Evolutionary conservation across 2,329 filamentous ascomycete species (phyloP), one percentile per base, ranked within the genome.

Genomic region (Camptophora hylomeconis): DNA sequence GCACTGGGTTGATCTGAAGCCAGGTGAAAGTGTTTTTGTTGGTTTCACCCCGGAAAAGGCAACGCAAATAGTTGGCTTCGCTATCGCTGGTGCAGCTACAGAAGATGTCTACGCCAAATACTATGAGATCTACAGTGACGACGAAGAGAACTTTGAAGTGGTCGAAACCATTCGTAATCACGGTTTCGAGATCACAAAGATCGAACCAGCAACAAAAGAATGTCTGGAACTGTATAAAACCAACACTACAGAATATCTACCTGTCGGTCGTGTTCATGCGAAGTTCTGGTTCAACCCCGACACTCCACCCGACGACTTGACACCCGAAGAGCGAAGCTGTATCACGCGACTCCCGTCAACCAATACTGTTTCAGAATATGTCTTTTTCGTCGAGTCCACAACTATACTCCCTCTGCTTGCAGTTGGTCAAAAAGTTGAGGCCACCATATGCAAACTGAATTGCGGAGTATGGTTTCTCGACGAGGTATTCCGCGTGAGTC

Each of bases 351-450:
- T 61, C 3, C 42, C 50, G 23, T 51, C 59, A 15, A 42, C 43
- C 3, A 37, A 53, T 11, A 44, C 47, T 16, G n/a, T n/a, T n/a
- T n/a, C n/a, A n/a, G 45, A 57, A 30, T 60, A 61, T 26, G 56
- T 62, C 8, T 75, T 92, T 39, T 71, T 79, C 45, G 47, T 93
- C 3, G 84, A 93, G 36, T 66, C 72, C 15, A 51, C 63, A 4
- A n/a, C n/a, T n/a, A 49, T 71, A 2, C 53, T 79, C 11, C 36
- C 58, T 16, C 57, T 69, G 31, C 69, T 79, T 45, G 67, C 69
- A 34, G 51, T 65, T 0, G 80, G 82, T 1, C 69, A 78, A 62
- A 79, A 75, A 49, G 43, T 80, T 18, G 59, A 64, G 15, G 52
- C 69, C 0, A 54, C 51, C 0, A 55, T 80, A 7, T 69, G 63